Conservation (phyloP, 2,329 filamentous ascomycete genomes). For the Penicillium sp. region DNA sequence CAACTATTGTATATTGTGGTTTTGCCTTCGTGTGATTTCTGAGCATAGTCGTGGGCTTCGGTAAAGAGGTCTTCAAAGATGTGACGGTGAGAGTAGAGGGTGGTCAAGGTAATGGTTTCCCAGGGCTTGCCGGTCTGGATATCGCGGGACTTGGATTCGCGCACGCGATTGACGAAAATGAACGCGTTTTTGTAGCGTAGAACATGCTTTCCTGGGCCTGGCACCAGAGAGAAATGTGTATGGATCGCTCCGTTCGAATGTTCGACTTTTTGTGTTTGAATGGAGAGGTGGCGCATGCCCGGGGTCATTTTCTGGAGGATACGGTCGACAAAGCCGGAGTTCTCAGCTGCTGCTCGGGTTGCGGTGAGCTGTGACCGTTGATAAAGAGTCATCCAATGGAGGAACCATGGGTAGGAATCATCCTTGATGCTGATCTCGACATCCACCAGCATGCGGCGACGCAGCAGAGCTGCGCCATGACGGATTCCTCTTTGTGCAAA, state of each 20-base stretch:
- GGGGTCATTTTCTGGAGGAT: constrained; percentile 56
- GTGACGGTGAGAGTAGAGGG: constrained; percentile 80
- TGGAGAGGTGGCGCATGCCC: constrained; percentile 59
- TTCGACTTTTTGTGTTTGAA: constrained; percentile 59
- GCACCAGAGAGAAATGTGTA: constrained; percentile 81
- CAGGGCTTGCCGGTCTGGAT: constrained; percentile 81
- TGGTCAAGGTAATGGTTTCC: constrained; percentile 88
- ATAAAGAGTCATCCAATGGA: constrained; percentile 88
- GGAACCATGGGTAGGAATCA: constrained; percentile 86
- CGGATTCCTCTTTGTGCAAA: constrained; percentile 74
- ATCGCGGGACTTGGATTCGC: constrained; percentile 74
- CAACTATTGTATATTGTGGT: constrained; percentile 85
- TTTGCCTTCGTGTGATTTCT: constrained; percentile 79
- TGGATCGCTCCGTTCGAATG: constrained; percentile 63
- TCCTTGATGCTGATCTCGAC: constrained; percentile 94
- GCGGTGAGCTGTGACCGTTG: constrained; percentile 58
- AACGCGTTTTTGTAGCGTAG: constrained; percentile 82
- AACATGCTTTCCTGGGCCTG: constrained; percentile 83
- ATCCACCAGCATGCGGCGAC: constrained; percentile 83
- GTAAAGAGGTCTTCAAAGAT: constrained; percentile 86
- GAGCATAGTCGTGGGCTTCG: constrained; percentile 76
- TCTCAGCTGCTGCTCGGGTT: constrained; percentile 45
- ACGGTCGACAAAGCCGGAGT: constrained; percentile 46
- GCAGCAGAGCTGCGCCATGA: constrained; percentile 66
- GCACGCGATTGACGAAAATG: constrained; percentile 78